Evolutionary conservation across 2,329 filamentous ascomycete species (phyloP).

Genomic region (Nemania abortiva): DNA sequence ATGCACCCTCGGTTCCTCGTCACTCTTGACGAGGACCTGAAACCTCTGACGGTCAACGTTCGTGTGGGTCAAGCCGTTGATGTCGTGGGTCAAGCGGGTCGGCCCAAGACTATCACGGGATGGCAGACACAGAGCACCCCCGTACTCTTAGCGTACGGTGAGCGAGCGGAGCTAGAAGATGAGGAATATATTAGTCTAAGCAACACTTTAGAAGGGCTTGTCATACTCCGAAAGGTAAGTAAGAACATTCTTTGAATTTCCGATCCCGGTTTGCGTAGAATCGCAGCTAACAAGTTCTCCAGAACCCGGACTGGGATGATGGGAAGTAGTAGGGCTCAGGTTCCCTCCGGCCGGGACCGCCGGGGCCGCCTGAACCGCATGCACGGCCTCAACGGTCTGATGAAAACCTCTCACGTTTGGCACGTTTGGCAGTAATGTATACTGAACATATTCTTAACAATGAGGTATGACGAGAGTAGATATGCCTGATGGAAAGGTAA

Average conservation of each 20-base stretch:
- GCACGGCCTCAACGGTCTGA: too few species aligned
- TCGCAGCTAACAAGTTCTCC: constrained; percentile 24
- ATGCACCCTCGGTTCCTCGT: constrained; percentile 98
- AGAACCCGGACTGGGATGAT: constrained; percentile 69
- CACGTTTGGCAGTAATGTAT: constrained; percentile 37
- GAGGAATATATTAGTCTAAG: constrained; percentile 96
- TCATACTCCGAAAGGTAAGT: constrained; percentile 95
- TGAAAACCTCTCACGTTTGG: too few species aligned
- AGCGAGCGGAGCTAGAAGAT: constrained; percentile 95
- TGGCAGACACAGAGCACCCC: constrained; percentile 99
- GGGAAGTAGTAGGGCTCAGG: constrained; percentile 58
- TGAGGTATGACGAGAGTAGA: constrained; percentile 30
- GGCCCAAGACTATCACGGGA: constrained; percentile 98
- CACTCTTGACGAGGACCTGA: constrained; percentile 92
- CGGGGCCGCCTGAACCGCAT: too few species aligned
- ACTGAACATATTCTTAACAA: constrained; percentile 39
- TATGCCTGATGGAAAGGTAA: constrained; percentile 14
- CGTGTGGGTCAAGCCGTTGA: constrained; percentile 98
- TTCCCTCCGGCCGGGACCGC: not conserved
- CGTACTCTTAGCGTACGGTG: constrained; percentile 91
- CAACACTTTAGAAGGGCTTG: constrained; percentile 91
- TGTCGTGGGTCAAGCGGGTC: constrained; percentile 95
- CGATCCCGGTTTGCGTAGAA: not conserved
- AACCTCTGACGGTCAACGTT: constrained; percentile 94
- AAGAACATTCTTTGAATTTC: not conserved